phyloP scores from a whole-genome alignment of 805 yeast species.

The Schizosaccharomyces lindneri region DNA sequence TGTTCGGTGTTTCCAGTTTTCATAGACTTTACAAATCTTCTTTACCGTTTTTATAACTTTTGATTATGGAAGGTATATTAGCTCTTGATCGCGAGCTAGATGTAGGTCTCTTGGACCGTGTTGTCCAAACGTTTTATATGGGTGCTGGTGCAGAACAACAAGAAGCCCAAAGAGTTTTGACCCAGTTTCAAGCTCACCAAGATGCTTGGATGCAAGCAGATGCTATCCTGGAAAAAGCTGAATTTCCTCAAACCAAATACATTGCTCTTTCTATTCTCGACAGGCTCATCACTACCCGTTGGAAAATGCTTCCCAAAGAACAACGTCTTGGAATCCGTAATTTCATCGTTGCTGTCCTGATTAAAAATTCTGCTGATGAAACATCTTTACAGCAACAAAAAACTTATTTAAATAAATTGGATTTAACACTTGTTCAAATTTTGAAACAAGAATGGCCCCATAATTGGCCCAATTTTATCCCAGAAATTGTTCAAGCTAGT shows the following conservation, averaged over 20 bases:
- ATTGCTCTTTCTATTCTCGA: slow-evolving; percentile 78
- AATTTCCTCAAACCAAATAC: slow-evolving; percentile 69
- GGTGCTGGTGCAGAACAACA: slow-evolving; percentile 29
- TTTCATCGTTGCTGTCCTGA: slow-evolving; percentile 80
- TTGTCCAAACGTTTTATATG: slow-evolving; percentile 63
- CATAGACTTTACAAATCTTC: too few relatives aligned
- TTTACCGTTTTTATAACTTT: background rate
- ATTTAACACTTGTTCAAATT: slow-evolving; percentile 76
- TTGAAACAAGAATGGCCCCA: slow-evolving; percentile 98
- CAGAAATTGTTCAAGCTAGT: slow-evolving; percentile 70
- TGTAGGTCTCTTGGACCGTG: slow-evolving; percentile 50
- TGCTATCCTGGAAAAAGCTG: slow-evolving; percentile 52
- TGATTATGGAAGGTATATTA: slow-evolving; percentile 55
- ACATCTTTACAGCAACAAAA: slow-evolving; percentile 42
- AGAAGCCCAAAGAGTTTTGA: slow-evolving; percentile 32
- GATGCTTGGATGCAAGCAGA: slow-evolving; percentile 93
- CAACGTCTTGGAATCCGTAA: slow-evolving; percentile 85
- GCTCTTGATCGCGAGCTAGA: slow-evolving; percentile 66
- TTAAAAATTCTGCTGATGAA: slow-evolving; percentile 70
- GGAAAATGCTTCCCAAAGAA: slow-evolving; percentile 77
- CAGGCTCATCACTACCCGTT: slow-evolving; percentile 66
- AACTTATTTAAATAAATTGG: slow-evolving; percentile 75
- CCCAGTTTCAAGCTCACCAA: slow-evolving; percentile 62
- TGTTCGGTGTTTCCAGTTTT: too few relatives aligned
- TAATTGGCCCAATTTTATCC: slow-evolving; percentile 92